These are phyloP conservation scores for Tetrapisispora nanseiensis DNA, from an alignment of 805 yeast species.

Conservation along the genomic window DNA sequence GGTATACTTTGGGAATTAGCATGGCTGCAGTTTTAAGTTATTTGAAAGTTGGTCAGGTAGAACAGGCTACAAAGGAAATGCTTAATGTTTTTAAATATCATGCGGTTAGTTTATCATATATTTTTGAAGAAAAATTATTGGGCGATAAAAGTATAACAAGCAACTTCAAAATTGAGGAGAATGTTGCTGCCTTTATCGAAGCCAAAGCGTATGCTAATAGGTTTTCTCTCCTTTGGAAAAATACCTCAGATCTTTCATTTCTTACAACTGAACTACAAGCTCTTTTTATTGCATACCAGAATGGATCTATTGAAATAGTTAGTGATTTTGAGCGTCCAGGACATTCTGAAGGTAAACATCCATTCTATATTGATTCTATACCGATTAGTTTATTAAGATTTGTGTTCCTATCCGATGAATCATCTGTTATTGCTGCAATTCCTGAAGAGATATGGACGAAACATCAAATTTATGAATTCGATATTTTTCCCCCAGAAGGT, in stretches of 20 bases:
- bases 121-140: conserved; percentile 19
- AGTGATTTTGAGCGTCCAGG: background rate
- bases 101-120: conserved; percentile 38
- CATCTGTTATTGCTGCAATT: conserved; percentile 56
- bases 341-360: conserved; percentile 6
- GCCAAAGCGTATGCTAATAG: conserved; percentile 49
- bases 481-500: conserved; percentile 55
- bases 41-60: conserved; percentile 33
- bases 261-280: conserved; percentile 34
- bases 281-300: conserved; percentile 14
- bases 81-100: conserved; percentile 42
- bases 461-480: conserved; percentile 59
- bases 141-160: conserved; percentile 13
- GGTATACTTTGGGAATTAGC: conserved; percentile 67
- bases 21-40: conserved; percentile 60
- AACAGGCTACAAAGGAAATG: conserved; percentile 41
- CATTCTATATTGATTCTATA: conserved; percentile 26
- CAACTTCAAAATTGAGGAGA: conserved; percentile 17
- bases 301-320: conserved; percentile 4
- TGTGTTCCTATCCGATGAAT: conserved; percentile 62
- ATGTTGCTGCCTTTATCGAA: conserved; percentile 13
- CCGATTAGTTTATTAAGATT: conserved; percentile 59
- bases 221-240: conserved; percentile 47
- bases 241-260: conserved; percentile 37
- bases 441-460: conserved; percentile 54